Evolutionary conservation across 176 grass and related monocot genomes (phyloP).

Genomic region (Cenchrus fungigraminus): DNA sequence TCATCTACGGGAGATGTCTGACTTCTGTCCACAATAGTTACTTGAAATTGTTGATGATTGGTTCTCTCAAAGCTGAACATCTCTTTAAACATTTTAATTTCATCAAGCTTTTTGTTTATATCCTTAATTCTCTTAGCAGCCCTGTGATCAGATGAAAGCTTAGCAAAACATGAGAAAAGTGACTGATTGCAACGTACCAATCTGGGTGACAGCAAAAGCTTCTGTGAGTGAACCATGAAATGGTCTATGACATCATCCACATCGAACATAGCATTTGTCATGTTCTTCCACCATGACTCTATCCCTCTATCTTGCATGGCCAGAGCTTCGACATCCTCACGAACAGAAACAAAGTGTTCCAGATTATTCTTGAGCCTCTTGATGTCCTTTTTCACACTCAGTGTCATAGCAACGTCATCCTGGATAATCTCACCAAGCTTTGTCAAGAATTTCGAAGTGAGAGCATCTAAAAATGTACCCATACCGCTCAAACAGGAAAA

Average conservation of each 20-base stretch:
- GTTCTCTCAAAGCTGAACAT: not conserved
- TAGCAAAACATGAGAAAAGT: conserved; percentile 8
- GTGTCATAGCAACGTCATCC: conserved; percentile 6
- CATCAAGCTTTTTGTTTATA: conserved; percentile 32
- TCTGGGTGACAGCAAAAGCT: not conserved
- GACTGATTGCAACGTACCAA: not conserved
- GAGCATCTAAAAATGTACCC: no score
- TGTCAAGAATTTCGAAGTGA: not conserved
- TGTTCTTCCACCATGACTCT: conserved; percentile 27
- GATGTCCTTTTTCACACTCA: not conserved
- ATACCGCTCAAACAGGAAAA: no score
- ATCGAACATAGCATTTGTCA: conserved; percentile 37
- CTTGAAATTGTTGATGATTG: not conserved
- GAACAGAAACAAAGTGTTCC: conserved; percentile 10
- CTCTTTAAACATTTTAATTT: not conserved
- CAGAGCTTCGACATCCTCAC: conserved; percentile 38
- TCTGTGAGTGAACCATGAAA: conserved; percentile 19
- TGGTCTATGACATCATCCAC: conserved; percentile 40
- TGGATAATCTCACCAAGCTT: conserved; percentile 15
- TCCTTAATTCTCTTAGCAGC: conserved; percentile 27
- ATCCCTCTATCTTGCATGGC: not conserved
- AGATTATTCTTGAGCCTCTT: conserved; percentile 12
- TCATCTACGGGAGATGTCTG: conserved; percentile 25
- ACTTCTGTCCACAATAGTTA: not conserved
- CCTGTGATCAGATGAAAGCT: not conserved